A percentile compares a stretch with the other conserved stretches of the same genome.
Conservation (phyloP, 345 rosid species). For the Limnanthes douglasii region DNA sequence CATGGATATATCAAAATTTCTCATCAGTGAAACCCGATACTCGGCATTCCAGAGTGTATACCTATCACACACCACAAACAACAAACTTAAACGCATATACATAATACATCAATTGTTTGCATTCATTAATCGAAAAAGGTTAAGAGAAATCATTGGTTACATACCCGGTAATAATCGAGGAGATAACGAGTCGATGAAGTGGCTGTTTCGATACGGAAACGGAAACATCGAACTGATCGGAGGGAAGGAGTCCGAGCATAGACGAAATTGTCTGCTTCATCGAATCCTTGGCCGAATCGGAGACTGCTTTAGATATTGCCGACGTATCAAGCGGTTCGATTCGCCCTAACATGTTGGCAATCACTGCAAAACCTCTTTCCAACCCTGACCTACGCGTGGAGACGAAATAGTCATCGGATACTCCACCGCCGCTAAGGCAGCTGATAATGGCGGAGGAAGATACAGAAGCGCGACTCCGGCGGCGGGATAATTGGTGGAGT, state of each 20-base stretch:
- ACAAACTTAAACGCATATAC: constrained; percentile 5
- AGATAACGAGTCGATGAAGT: constrained; percentile 50
- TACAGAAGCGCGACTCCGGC: constrained; percentile 9
- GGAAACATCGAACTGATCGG: constrained; percentile 56
- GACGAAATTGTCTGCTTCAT: constrained; percentile 88
- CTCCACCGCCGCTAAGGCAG: constrained; percentile 51
- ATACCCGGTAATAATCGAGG: constrained; percentile 88
- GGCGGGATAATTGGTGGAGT: constrained; percentile 11
- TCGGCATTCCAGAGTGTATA: constrained; percentile 93
- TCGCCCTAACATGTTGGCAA: constrained; percentile 59
- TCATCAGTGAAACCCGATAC: constrained; percentile 58
- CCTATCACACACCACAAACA: constrained; percentile 17
- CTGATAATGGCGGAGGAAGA: constrained; percentile 24
- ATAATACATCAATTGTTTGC: neutral
- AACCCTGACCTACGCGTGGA: constrained; percentile 61
- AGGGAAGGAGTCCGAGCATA: constrained; percentile 89
- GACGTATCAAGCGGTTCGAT: constrained; percentile 73
- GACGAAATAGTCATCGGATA: constrained; percentile 58
- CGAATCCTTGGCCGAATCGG: constrained; percentile 77
- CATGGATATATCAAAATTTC: constrained; percentile 42
- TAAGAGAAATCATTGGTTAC: neutral
- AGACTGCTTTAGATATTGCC: constrained; percentile 63
- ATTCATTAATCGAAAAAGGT: neutral
- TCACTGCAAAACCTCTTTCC: constrained; percentile 63
- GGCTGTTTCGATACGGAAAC: constrained; percentile 45